Evolutionary conservation across 164 flowering plant genomes (phyloP), one percentile per base, ranked within the genome.

Genomic region (Nelumbo lutea): DNA sequence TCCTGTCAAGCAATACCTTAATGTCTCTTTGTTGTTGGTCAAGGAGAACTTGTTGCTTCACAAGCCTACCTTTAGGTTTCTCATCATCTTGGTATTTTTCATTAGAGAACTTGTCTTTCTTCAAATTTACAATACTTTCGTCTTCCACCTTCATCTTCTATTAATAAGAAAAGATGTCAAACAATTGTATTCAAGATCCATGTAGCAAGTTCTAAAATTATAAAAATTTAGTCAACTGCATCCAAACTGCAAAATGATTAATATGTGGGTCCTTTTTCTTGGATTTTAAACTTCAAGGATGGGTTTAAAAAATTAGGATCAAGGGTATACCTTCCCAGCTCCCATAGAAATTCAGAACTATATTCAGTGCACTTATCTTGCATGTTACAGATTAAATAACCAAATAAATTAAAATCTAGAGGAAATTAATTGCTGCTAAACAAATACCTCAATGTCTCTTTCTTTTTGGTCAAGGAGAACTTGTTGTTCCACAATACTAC

Each of bases 21-120:
- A 96, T 83, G 68, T 90, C 82, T 68, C 68, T 77, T 57, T 87
- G 84, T 75, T 96, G 99, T 73, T 78, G 82, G 58, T 88, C 87
- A 78, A 90, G 82, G 50, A 88, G 80, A 73, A 66, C 57, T 66
- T 81, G 75, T 56, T 90, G 89, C 75, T 87, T 90, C 72, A 82
- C 15, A 50, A 64, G 56, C 59, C 52, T 79, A 10, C 55, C 70
- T 73, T 83, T 82, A 14, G 78, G 72, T 70, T 87, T 84, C 75
- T 88, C 89, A 56, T 83, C 85, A 7, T 50, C 39, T 47, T 72
- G 58, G 14, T 43, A 38, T 11, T 68, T 74, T 61, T 70, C 82
- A 11, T 68, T 70, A 14, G 40, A 40, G 48, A 43, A 56, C 27
- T 76, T 75, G 15, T 72, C 83, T 74, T 78, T 79, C 66, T 68